These are phyloP conservation scores for Apophysomyces sp. DNA, from an alignment of 371 early-diverging fungal species.

Conservation along the genomic window DNA sequence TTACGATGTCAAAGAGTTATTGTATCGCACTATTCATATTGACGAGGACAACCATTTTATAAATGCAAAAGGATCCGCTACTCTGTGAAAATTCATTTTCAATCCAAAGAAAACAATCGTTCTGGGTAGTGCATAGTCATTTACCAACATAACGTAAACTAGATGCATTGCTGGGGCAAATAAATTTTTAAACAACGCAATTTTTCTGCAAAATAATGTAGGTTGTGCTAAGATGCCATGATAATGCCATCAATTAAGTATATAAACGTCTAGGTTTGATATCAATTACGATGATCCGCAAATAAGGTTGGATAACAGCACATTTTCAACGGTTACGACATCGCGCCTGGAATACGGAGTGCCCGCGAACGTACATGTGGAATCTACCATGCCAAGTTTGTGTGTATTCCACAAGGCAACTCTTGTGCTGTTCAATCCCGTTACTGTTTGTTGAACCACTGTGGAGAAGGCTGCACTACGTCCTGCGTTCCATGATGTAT, in stretches of 20 bases:
- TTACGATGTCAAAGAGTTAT: too few species aligned
- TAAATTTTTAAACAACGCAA: too few species aligned
- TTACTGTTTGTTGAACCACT: constrained; percentile 14
- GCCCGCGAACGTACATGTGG: constrained; percentile 11
- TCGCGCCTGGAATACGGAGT: constrained; percentile 20
- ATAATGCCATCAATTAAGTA: not conserved
- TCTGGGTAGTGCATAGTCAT: too few species aligned
- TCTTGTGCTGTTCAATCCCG: not conserved
- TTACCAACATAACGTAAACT: too few species aligned
- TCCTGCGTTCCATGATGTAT: constrained; percentile 27
- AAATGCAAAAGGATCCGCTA: too few species aligned
- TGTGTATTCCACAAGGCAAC: constrained; percentile 32
- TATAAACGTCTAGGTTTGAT: not conserved
- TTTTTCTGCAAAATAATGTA: too few species aligned
- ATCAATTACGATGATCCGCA: constrained; percentile 10
- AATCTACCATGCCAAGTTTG: constrained; percentile 23
- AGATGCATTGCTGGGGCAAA: too few species aligned
- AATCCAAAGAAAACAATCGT: too few species aligned
- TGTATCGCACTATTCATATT: too few species aligned
- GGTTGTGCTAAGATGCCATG: not conserved
- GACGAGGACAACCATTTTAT: too few species aligned
- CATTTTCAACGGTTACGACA: constrained; percentile 22
- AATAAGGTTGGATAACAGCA: constrained; percentile 17
- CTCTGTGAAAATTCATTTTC: too few species aligned
- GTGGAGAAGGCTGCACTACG: constrained; percentile 36